Percentiles rank a stretch among this genome's conserved stretches.
These are phyloP conservation scores for Fusarium subtropicale DNA, from an alignment of 2,329 filamentous ascomycete species.

Conservation along the genomic window DNA sequence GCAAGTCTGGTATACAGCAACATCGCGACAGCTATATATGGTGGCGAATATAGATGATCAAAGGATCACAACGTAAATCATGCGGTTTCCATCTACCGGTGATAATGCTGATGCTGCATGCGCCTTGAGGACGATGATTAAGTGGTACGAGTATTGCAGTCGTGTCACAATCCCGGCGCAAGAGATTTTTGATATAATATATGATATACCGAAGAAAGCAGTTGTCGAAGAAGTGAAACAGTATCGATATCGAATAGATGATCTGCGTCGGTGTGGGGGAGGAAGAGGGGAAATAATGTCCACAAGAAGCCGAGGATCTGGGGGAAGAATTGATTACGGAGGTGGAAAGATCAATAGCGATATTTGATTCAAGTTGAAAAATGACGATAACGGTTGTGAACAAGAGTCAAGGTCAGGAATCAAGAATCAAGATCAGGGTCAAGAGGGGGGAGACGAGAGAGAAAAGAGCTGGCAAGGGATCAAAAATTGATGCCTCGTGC, in stretches of 20 bases:
- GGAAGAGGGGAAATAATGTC: conserved; percentile 26
- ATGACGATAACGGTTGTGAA: conserved; percentile 20
- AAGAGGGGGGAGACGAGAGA: conserved; percentile 30
- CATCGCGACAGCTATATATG: conserved; percentile 54
- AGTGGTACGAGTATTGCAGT: background rate
- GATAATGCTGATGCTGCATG: conserved; percentile 28
- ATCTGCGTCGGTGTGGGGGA: conserved; percentile 38
- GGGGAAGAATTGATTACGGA: conserved; percentile 30
- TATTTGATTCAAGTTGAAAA: conserved; percentile 17
- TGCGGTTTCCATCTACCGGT: conserved; percentile 35
- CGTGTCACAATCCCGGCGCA: background rate
- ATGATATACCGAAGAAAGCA: conserved; percentile 6
- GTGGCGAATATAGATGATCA: conserved; percentile 42
- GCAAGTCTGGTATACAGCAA: conserved; percentile 69
- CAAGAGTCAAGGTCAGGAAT: conserved; percentile 5
- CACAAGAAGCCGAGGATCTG: conserved; percentile 35
- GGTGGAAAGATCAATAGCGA: conserved; percentile 23
- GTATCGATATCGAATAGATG: conserved; percentile 22
- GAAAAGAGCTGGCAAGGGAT: conserved; percentile 33
- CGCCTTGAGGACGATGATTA: background rate
- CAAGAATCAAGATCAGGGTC: conserved; percentile 3
- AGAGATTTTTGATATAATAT: background rate
- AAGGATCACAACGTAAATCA: conserved; percentile 40
- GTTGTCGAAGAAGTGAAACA: conserved; percentile 13
- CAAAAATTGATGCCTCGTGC: conserved; percentile 43